Base-by-base conservation (phyloP, 495 filamentous ascomycete genomes). In the Rusavskia elegans region DNA sequence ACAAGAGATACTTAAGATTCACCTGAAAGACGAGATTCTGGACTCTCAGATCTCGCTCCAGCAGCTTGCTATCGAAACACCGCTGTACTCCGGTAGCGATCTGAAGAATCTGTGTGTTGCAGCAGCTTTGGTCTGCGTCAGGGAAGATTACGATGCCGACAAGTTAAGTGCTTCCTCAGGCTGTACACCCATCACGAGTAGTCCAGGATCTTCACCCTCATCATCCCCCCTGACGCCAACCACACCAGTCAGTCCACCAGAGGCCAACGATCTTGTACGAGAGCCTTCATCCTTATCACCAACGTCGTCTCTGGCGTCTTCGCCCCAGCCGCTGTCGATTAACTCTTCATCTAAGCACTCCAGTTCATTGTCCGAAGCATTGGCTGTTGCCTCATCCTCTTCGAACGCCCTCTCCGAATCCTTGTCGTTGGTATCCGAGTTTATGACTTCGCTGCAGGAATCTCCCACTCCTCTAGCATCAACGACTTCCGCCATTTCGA, bases 61-160 rank as follows among this genome's bases (percentile, higher is more conserved):
- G 5, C 70, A 78, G 2, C 66, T 97, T 20, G 85, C 89, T 0
- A 72, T 71, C 5, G 78, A 81, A 25, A 96, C 93, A 0, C 82
- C 87, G 0, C 74, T 96, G n/a, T 97, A 96, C 64, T 95, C 89
- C 0, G 92, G 92, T n/a, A 89, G 83, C 2, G 92, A 98, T 61
- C 71, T 97, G 23, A 98, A 98, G 72, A 96, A 98, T 55, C 61
- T 97, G 14, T 85, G 79, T 36, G 93, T 98, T 3, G 83, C 89
- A 4, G 92, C 92, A 0, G 92, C 92, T 1, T 74, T 97, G 57
- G 84, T 83, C 17, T 90, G 86, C 40, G 87, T 97, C 0, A 78
- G 85, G 14, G 87, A 97, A 60, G 85, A 89, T 60, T 83, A 82
- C 56, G 80, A 83, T 38, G 60, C 73, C 3, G 78, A 78, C 8